Evolutionary conservation across 257 asterid genomes (phyloP), one percentile per base, ranked within the genome.

Genomic region (Gardenia jasminoides): DNA sequence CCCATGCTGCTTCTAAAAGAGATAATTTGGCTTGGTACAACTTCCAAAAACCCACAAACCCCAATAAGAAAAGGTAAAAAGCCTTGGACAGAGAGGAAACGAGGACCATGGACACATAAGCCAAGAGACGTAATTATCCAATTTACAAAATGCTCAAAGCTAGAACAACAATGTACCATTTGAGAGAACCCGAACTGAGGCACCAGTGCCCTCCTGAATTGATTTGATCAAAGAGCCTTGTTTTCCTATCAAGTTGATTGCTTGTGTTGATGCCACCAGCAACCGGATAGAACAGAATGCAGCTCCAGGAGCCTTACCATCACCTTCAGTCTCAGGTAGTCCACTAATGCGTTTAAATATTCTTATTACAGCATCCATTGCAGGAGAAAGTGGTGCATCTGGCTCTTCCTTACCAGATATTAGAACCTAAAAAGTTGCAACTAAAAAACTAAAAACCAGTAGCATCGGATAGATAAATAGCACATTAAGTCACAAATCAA

Each of bases 391-490:
- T 36, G 82, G 84, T 67, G 82, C 86, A 22, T 90, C 97, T 75
- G 95, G 97, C 58, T 93, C 94, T 89, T 93, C 97, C 80, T 88
- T 89, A 66, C 94, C 97, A 88, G 93, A 82, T 72, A 91, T 80
- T 80, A 93, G 85, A 80, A 93, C 97, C 97, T 92, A 77, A 67
- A 82, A 80, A 16, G 54, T 85, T 33, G 59, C 54, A 80, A 78
- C 46, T 44, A 59, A 70, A 50, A 72, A 70, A 65, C 30, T 19
- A 24, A 19, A 72, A 76, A 44, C 19, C 7, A 30, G 67, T n/a
- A 31, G 50, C 31, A 24, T 61, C 59, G 76, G 64, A 66, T 36
- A 31, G 36, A 43, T 26, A 74, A 75, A n/a, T 70, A n/a, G 19
- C 22, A 46, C 3, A 69, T 36, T 33, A 76, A 50, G 66, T 1